These are phyloP conservation scores for Batkoa obscura DNA, from an alignment of 371 early-diverging fungal species.

Conservation along the genomic window DNA sequence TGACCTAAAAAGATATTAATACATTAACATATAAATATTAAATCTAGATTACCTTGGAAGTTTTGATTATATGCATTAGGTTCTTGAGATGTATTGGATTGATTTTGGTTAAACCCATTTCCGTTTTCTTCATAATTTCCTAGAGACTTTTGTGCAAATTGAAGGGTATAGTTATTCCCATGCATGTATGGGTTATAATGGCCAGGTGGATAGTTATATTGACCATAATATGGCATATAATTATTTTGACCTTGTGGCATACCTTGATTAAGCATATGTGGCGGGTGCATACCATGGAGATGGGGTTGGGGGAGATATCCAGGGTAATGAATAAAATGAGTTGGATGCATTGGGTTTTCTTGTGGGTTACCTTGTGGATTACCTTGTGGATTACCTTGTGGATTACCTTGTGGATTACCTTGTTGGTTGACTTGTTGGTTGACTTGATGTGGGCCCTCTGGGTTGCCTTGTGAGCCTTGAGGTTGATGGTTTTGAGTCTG, in stretches of 20 bases:
- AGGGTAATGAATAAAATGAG: neutral
- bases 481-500: no score
- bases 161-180: slow-evolving; percentile 1
- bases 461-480: no score
- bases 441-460: no score
- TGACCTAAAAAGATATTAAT: no score
- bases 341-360: neutral
- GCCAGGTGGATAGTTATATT: neutral
- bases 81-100: no score
- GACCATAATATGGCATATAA: neutral
- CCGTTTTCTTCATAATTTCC: neutral
- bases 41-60: no score
- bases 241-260: neutral
- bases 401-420: neutral
- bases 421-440: no score
- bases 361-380: neutral
- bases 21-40: no score
- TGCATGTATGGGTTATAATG: neutral
- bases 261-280: neutral
- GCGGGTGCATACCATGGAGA: neutral
- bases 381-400: neutral
- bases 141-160: slow-evolving; percentile 1
- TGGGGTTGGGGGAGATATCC: neutral
- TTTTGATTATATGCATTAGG: no score
- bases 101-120: no score